Evolutionary conservation across 805 yeast genomes (phyloP), one percentile per base, ranked within the genome.

Genomic region (Zygoascus ofunaensis): DNA sequence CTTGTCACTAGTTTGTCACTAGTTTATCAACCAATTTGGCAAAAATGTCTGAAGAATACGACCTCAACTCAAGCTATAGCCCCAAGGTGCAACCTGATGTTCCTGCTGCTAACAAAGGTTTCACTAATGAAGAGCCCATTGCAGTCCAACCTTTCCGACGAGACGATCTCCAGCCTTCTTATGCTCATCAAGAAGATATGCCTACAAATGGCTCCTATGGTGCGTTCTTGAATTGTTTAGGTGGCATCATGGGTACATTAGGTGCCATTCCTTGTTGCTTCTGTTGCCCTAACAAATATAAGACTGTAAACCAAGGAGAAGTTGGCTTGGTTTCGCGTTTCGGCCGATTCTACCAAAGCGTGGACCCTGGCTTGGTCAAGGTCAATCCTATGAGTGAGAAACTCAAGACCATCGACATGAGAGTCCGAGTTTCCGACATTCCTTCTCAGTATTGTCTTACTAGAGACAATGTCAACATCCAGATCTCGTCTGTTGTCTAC

Each of bases 401-500:
- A 46, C 59, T 80, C 50, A 62, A 64, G 47, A 53, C 57, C 20
- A 79, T 77, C 15, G 71, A 72, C 51, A 70, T 80, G 52, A 75
- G 72, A 66, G 67, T 77, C 51, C 76, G 70, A 58, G 79, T 79
- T 23, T 62, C 73, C 51, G 85, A 80, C 48, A 72, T 80, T 36
- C 83, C 84, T 1, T 73, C 76, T n/a, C 82, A 80, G 57, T 66
- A 69, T 34, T 80, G 85, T 63, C 71, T 80, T 64, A 80, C 87
- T n/a, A 71, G 74, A 55, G 87, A 80, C 59, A 80, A 80, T 51
- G 82, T 80, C 45, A 66, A 73, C 42, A 75, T 80, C 43, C 56
- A 69, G n/a, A 65, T 80, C 48, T 77, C 82, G 34, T 76, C 83
- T 8, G 86, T 80, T 22, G 70, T 80, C 32, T 79, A 80, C 60